Evolutionary conservation across 257 asterid genomes (phyloP).

Genomic region (Thymus quinquecostatus): DNA sequence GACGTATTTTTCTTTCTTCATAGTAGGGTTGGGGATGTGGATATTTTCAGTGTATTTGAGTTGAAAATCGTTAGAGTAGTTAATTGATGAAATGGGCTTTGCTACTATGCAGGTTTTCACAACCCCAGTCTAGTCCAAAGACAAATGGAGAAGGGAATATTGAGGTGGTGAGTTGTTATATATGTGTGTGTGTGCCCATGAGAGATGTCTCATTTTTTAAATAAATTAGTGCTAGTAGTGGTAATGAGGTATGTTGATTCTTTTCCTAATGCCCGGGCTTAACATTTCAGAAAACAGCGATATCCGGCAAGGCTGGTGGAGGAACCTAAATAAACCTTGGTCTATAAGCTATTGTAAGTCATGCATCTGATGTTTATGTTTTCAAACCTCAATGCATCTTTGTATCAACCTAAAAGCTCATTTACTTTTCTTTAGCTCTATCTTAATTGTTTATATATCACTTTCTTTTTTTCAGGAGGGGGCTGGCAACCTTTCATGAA

Average conservation of each 20-base stretch:
- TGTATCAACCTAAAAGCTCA: not conserved
- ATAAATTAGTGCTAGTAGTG: no score
- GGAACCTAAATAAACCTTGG: constrained; percentile 39
- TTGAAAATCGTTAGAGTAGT: not conserved
- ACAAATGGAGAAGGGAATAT: constrained; percentile 38
- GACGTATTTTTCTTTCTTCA: not conserved
- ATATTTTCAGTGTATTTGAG: not conserved
- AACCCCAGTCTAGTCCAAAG: constrained; percentile 43
- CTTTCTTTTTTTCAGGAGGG: constrained; percentile 42
- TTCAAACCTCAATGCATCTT: not conserved
- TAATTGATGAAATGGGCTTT: constrained; percentile 18
- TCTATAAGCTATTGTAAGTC: constrained; percentile 38
- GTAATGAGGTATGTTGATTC: not conserved
- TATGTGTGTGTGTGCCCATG: not conserved
- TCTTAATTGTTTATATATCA: constrained; percentile 9
- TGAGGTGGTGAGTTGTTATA: constrained; percentile 42
- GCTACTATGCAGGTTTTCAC: constrained; percentile 49
- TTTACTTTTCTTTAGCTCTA: constrained; percentile 2
- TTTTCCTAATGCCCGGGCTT: constrained; percentile 10
- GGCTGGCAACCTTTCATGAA: constrained; percentile 31
- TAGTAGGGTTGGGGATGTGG: not conserved
- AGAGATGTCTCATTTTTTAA: not conserved
- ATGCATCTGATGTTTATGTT: constrained; percentile 17
- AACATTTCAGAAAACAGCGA: constrained; percentile 43
- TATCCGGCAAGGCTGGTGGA: constrained; percentile 45